Conservation (phyloP, 2,329 filamentous ascomycete genomes). For the Intubia oerlemansii region DNA sequence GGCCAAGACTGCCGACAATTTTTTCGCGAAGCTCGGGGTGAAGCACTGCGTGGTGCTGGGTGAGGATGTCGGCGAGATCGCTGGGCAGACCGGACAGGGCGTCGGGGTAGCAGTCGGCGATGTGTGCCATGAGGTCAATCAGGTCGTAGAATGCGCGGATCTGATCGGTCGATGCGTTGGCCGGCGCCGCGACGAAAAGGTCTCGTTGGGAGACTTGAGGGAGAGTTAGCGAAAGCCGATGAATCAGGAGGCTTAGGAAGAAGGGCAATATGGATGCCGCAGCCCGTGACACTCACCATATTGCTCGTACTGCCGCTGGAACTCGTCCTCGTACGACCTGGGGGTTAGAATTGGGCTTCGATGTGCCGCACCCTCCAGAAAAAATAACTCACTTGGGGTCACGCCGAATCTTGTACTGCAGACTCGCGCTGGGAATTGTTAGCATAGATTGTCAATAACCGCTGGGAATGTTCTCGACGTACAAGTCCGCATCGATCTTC, state of each 20-base stretch:
- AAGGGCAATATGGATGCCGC: too few relatives aligned
- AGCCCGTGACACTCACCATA: conserved; percentile 42
- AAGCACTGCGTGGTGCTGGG: conserved; percentile 61
- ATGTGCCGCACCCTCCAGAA: too few relatives aligned
- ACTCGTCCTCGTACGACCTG: conserved; percentile 64
- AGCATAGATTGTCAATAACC: conserved; percentile 8
- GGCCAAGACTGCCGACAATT: conserved; percentile 72
- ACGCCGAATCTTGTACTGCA: conserved; percentile 66
- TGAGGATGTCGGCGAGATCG: conserved; percentile 63
- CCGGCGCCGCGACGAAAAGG: conserved; percentile 71
- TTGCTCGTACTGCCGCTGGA: conserved; percentile 62
- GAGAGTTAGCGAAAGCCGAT: not conserved
- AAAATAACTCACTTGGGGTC: conserved; percentile 43
- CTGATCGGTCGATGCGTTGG: conserved; percentile 55
- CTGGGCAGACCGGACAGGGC: conserved; percentile 57
- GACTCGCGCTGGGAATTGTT: conserved; percentile 39
- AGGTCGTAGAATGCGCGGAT: conserved; percentile 74
- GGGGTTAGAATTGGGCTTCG: conserved; percentile 1
- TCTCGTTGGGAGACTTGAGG: conserved; percentile 54
- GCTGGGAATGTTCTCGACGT: conserved; percentile 1
- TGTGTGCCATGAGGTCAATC: conserved; percentile 83
- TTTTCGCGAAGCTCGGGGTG: conserved; percentile 81
- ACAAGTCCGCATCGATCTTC: conserved; percentile 81
- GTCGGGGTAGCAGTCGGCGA: conserved; percentile 79
- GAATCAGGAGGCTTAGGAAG: too few relatives aligned